Conservation (phyloP, 768 basidiomycete genomes). For the Pleurotus djamor region DNA sequence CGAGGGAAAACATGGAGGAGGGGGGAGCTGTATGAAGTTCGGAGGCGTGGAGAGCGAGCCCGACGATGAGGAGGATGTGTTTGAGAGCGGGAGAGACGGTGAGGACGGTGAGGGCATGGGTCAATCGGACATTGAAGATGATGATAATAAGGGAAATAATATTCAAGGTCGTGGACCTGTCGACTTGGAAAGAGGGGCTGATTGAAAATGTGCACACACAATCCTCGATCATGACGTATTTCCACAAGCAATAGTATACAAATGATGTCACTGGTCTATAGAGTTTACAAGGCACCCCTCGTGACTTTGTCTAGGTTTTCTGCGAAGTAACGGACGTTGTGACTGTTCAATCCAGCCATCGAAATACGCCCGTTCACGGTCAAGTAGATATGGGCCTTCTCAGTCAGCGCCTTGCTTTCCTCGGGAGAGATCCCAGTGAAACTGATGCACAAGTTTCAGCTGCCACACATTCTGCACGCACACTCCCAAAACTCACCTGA, state of each 20-base stretch:
- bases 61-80: neutral
- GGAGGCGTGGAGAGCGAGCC: conserved; percentile 10
- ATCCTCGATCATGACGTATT: conserved; percentile 6
- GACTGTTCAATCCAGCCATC: conserved; percentile 88
- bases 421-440: conserved; percentile 77
- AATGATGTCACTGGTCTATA: conserved; percentile 1
- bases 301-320: conserved; percentile 67
- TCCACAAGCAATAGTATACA: neutral
- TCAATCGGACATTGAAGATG: conserved; percentile 1
- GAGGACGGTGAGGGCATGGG: conserved; percentile 2
- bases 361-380: conserved; percentile 88
- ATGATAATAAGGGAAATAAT: neutral
- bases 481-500: conserved; percentile 55
- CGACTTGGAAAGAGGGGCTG: neutral
- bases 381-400: conserved; percentile 81
- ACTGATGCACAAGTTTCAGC: conserved; percentile 31
- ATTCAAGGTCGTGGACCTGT: neutral
- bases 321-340: conserved; percentile 79
- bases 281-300: conserved; percentile 29
- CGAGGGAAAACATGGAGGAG: conserved; percentile 26
- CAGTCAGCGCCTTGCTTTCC: conserved; percentile 67
- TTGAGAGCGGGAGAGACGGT: neutral
- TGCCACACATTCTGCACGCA: conserved; percentile 1
- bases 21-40: conserved; percentile 30
- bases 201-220: neutral